Evolutionary conservation across 2,329 filamentous ascomycete species (phyloP), one percentile per base, ranked within the genome.

Genomic region (Botryotinia calthae): DNA sequence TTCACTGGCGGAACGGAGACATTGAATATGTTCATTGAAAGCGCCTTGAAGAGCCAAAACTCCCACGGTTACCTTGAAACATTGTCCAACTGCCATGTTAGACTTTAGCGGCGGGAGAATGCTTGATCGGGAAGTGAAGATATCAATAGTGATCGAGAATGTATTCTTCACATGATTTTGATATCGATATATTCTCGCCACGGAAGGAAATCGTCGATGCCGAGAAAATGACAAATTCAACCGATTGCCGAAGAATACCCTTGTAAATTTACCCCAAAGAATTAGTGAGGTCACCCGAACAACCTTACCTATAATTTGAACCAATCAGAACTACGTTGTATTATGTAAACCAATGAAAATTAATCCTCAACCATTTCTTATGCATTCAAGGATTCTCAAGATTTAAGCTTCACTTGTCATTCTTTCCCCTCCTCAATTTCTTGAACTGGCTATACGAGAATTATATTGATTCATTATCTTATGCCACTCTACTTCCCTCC

Each of bases 41-140:
- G 95, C 95, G 78, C 96, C 96, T 83, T 99, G 96, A 28, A 99
- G 88, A 77, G 96, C 88, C 70, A 91, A 83, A 37, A 91, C 88
- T 64, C 89, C 89, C 51, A 91, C 83, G 3, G 86, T 88, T 74
- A 88, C 78, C 31, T 78, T 40, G 22, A 62, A 51, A 4, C 16
- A 18, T 22, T 34, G n/a, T 22, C 14, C 2, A 9, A 42, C 42
- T 67, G 46, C 48, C 64, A 67, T 67, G 7, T 42, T 25, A 25
- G 18, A 18, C 25, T 6, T 10, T 44, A 9, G 10, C 1, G n/a
- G 22, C 20, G 28, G 40, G 1, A 12, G 18, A 22, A n/a, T 20
- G 22, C 7, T 58, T 34, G 7, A 48, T 25, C 9, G n/a, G 37
- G 22, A 10, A 69, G n/a, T n/a, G 22, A 18, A 69, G 28, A 42